phyloP scores from a whole-genome alignment of 345 rosid species.

The Melaleuca quinquenervia region DNA sequence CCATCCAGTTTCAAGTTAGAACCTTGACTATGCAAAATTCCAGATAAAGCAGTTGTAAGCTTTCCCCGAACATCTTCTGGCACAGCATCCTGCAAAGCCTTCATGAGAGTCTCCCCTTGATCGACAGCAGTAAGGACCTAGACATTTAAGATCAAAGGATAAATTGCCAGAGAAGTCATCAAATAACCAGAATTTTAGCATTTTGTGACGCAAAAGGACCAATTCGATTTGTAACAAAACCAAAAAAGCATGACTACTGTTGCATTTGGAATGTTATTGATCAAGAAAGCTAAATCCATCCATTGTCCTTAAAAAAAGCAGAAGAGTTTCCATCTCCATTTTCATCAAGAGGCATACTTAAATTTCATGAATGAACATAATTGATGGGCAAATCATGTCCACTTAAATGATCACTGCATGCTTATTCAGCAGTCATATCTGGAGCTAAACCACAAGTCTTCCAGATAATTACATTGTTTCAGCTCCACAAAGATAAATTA shows the following conservation, averaged over 20 bases:
- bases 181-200: not conserved
- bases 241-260: not conserved
- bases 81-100: conserved; percentile 84
- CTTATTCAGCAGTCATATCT: not conserved
- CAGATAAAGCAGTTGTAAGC: conserved; percentile 56
- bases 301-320: not conserved
- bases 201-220: not conserved
- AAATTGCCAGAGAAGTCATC: not conserved
- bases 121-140: conserved; percentile 82
- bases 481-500: not conserved
- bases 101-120: conserved; percentile 78
- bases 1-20: conserved; percentile 34
- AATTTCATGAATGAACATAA: not conserved
- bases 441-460: not conserved
- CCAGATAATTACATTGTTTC: not conserved
- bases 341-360: not conserved
- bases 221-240: not conserved
- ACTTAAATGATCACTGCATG: not conserved
- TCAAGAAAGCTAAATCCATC: not conserved
- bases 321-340: not conserved
- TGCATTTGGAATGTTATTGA: not conserved
- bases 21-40: conserved; percentile 44
- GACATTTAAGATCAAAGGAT: conserved; percentile 10
- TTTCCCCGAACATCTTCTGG: conserved; percentile 91
- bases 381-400: not conserved